phyloP scores from a whole-genome alignment of 2,329 filamentous ascomycete genomes.

The Beauveria bassiana region DNA sequence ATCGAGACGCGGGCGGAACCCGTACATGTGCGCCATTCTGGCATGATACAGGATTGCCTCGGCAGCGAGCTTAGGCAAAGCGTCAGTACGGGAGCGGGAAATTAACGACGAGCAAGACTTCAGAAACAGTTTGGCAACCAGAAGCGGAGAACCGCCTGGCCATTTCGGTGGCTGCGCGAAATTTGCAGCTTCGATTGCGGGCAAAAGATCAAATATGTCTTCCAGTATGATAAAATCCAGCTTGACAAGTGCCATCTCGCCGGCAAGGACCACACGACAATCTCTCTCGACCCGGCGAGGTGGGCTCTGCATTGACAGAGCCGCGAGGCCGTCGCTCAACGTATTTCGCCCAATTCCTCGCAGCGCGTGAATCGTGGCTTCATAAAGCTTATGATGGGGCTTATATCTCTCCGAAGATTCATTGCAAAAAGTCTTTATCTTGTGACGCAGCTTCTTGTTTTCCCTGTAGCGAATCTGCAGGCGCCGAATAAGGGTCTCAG shows the following conservation, averaged over 20 bases:
- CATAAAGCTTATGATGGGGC: constrained; percentile 21
- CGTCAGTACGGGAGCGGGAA: neutral
- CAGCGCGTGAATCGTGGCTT: constrained; percentile 19
- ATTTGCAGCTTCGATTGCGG: neutral
- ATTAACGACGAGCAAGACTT: neutral
- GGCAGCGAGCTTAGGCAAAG: constrained; percentile 1
- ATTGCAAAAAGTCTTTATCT: neutral
- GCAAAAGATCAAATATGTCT: neutral
- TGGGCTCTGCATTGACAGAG: neutral
- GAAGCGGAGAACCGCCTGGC: neutral
- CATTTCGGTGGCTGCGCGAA: neutral
- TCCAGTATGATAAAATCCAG: constrained; percentile 1
- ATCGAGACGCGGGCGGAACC: neutral
- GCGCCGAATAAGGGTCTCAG: neutral
- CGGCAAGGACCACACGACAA: constrained; percentile 4
- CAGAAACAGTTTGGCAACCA: neutral
- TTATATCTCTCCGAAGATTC: neutral
- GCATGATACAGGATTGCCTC: constrained; percentile 1
- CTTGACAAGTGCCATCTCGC: constrained; percentile 6
- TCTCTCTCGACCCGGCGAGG: neutral
- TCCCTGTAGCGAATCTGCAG: neutral
- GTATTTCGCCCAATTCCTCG: neutral
- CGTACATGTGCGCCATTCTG: neutral
- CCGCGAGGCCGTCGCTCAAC: neutral
- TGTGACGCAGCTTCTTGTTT: neutral